phyloP scores from a whole-genome alignment of 331 rosid species.

The Acacia pycnantha region DNA sequence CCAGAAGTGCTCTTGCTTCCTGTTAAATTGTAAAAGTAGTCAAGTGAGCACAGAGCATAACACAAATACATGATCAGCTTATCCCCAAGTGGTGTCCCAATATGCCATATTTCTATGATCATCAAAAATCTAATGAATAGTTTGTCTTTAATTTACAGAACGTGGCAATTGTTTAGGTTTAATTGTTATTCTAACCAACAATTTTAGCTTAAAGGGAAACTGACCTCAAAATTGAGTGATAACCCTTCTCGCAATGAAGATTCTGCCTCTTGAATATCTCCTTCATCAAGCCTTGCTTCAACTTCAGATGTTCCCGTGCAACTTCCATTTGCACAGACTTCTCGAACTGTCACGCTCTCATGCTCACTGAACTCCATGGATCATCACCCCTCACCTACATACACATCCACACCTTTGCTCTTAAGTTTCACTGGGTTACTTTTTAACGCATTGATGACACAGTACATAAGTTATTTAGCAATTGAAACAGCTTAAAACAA shows the following conservation, averaged over 20 bases:
- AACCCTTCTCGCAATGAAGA: conserved; percentile 81
- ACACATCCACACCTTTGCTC: conserved; percentile 24
- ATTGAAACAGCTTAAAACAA: conserved; percentile 18
- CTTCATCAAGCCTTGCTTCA: conserved; percentile 88
- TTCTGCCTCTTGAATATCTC: conserved; percentile 95
- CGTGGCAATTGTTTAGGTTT: background rate
- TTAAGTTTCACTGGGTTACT: conserved; percentile 16
- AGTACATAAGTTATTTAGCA: background rate
- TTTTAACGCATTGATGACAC: background rate
- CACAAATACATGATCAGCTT: conserved; percentile 4
- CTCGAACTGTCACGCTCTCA: conserved; percentile 45
- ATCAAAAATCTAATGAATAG: background rate
- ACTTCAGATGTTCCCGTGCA: conserved; percentile 58
- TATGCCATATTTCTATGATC: background rate
- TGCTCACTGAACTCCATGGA: conserved; percentile 63
- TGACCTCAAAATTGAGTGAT: conserved; percentile 87
- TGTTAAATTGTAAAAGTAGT: conserved; percentile 33
- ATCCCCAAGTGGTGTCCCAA: background rate
- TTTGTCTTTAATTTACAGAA: background rate
- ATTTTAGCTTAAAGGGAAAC: conserved; percentile 1
- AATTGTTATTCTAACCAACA: background rate
- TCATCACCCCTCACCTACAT: conserved; percentile 38
- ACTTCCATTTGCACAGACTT: conserved; percentile 68
- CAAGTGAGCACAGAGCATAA: conserved; percentile 19
- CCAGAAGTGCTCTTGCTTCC: conserved; percentile 99